Evolutionary conservation across 2,329 filamentous ascomycete species (phyloP).

Genomic region (Tolypocladium ophioglossoides): DNA sequence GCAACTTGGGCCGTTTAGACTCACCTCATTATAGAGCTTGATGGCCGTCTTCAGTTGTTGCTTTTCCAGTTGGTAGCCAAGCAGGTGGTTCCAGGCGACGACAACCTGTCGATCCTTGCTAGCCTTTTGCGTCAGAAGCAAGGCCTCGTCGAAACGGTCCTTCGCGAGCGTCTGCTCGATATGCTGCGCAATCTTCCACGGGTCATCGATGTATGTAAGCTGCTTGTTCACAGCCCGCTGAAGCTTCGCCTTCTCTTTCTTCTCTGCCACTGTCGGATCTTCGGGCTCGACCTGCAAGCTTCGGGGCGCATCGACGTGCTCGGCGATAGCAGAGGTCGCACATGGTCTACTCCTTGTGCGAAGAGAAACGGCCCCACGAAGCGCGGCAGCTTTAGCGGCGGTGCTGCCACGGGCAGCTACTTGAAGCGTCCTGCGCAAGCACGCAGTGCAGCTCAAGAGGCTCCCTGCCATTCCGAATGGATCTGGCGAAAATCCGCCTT

Average conservation of each 20-base stretch:
- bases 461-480: conserved; percentile 14
- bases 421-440: conserved; percentile 15
- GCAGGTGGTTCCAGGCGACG: conserved; percentile 82
- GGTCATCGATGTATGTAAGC: conserved; percentile 55
- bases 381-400: neutral
- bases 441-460: conserved; percentile 15
- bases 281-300: conserved; percentile 9
- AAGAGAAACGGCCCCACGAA: conserved; percentile 5
- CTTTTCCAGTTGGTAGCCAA: conserved; percentile 58
- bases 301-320: conserved; percentile 10
- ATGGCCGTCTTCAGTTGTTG: conserved; percentile 54
- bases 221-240: conserved; percentile 40
- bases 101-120: conserved; percentile 53
- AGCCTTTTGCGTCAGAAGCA: conserved; percentile 57
- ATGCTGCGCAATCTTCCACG: conserved; percentile 59
- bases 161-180: conserved; percentile 50
- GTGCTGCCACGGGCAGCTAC: conserved; percentile 2
- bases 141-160: conserved; percentile 54
- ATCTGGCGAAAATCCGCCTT: neutral
- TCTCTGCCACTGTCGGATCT: conserved; percentile 5
- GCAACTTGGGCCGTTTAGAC: conserved; percentile 6
- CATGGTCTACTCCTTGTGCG: conserved; percentile 7
- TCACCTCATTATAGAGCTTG: conserved; percentile 80
- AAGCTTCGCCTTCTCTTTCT: conserved; percentile 15
- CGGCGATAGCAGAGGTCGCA: conserved; percentile 4